Evolutionary conservation across 148 eudicot genomes (phyloP).

Genomic region (Arbutus unedo): DNA sequence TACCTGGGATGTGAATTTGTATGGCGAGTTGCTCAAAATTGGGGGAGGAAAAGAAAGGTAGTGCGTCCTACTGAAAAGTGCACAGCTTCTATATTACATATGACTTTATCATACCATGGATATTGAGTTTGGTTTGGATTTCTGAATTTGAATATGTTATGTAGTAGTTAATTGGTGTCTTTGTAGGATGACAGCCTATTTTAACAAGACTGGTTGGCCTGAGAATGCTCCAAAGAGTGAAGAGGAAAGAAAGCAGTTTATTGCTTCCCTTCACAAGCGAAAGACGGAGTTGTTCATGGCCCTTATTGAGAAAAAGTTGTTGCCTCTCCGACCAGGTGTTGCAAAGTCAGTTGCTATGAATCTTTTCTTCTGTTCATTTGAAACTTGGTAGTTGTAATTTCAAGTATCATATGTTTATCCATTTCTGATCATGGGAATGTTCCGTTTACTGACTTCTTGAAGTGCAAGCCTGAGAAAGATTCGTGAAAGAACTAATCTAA

Average conservation of each 20-base stretch:
- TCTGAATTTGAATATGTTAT: neutral
- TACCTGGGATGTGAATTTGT: slow-evolving; percentile 94
- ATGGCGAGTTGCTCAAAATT: slow-evolving; percentile 95
- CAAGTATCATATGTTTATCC: neutral
- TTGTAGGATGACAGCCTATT: slow-evolving; percentile 95
- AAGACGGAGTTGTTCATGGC: slow-evolving; percentile 94
- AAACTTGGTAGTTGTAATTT: neutral
- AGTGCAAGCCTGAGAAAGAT: neutral
- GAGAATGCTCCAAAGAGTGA: slow-evolving; percentile 83
- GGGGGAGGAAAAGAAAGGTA: slow-evolving; percentile 99
- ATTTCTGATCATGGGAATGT: neutral
- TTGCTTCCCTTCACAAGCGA: slow-evolving; percentile 90
- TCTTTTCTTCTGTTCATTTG: slow-evolving; percentile 1
- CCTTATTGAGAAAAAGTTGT: slow-evolving; percentile 83
- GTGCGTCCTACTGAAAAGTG: neutral
- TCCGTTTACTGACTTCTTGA: neutral
- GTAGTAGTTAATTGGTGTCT: neutral
- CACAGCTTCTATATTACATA: neutral
- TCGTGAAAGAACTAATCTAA: neutral
- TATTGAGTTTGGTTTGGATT: neutral
- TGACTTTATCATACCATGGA: neutral
- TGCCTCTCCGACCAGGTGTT: slow-evolving; percentile 98
- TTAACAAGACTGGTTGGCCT: slow-evolving; percentile 87
- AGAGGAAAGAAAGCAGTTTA: slow-evolving; percentile 77
- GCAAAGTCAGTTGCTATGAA: slow-evolving; percentile 62